Evolutionary conservation across 1,284 basidiomycete species (phyloP), one percentile per base, ranked within the genome.

Genomic region (Pulveroboletus sp.): DNA sequence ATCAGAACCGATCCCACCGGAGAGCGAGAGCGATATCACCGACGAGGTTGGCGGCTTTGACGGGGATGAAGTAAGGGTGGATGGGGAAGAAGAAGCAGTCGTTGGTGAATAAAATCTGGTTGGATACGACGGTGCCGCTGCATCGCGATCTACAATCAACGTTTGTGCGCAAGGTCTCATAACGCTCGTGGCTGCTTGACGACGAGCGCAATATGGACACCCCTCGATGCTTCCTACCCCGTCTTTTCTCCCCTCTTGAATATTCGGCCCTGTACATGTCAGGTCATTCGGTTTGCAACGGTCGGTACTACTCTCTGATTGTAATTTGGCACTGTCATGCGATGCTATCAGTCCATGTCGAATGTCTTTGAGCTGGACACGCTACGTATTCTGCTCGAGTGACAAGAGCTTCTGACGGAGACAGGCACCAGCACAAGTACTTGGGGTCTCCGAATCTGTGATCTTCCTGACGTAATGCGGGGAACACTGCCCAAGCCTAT

Each of bases 1-100:
- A 26, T 67, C 71, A 43, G 69, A 70, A 40, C 69, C 69, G 9
- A 60, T 72, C 31, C 71, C 65, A 0, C 69, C 69, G 51, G 69
- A 70, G 56, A 72, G 61, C 46, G 69, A 74, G 51, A 72, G 71
- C 61, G 69, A 74, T 66, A 74, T 71, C 65, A 68, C 69, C 59
- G 72, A 74, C 40, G 71, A 74, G 52, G 66, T 45, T 43, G 59
- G 50, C 56, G 65, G 44, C 35, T 38, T 38, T 49, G 67, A 54
- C 44, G 58, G 55, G 43, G 50, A 70, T 59, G 67, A 68, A 57
- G 48, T 50, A 38, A 60, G 15, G 39, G 50, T 38, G 38, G 54
- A 40, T 36, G 57, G 46, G 42, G 68, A 52, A 57, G 59, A 62
- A 56, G 66, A 52, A 62, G 58, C 51, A 26, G 49, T 43, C 22